phyloP scores from a whole-genome alignment of 2,329 filamentous ascomycete genomes.

The Xylariaceae sp. region DNA sequence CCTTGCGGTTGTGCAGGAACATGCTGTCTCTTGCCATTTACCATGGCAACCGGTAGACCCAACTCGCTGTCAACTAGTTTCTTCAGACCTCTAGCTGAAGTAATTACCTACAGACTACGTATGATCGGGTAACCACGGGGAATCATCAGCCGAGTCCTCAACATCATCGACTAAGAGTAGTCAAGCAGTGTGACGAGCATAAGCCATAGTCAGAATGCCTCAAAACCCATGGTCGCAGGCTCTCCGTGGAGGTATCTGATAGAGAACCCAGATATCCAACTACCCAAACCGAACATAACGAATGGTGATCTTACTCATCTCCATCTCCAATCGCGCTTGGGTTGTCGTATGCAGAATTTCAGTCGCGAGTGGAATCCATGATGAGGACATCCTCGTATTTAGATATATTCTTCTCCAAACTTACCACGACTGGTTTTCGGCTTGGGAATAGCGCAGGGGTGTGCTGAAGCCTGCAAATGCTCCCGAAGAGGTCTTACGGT shows the following conservation, averaged over 20 bases:
- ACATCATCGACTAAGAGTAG: not conserved
- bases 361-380: not conserved
- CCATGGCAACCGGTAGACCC: not conserved
- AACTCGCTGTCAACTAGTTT: too few relatives aligned
- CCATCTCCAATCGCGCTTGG: not conserved
- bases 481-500: too few relatives aligned
- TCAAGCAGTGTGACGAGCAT: not conserved
- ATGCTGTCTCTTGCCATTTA: too few relatives aligned
- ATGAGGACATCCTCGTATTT: not conserved
- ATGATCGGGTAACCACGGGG: not conserved
- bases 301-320: not conserved
- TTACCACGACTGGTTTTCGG: constrained; percentile 2
- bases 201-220: not conserved
- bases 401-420: not conserved
- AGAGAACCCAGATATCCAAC: too few relatives aligned
- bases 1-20: too few relatives aligned
- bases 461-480: not conserved
- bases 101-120: not conserved
- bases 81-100: too few relatives aligned
- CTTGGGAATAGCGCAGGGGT: not conserved
- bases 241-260: too few relatives aligned
- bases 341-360: not conserved
- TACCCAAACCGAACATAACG: not conserved
- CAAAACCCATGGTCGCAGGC: too few relatives aligned
- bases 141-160: not conserved